Base-by-base conservation (phyloP, 345 rosid species). In the Turritis glabra region DNA sequence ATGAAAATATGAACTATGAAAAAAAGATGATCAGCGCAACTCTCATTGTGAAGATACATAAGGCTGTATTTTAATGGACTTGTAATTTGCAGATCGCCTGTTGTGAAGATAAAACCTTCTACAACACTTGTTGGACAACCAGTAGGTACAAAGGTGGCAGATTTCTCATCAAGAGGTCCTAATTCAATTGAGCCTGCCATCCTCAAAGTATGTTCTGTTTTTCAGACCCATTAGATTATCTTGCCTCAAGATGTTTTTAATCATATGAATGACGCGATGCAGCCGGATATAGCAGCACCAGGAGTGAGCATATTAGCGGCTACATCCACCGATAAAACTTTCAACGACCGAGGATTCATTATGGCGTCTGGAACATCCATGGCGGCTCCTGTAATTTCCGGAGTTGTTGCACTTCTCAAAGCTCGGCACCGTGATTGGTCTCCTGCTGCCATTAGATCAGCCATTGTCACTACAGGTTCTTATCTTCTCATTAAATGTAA, bases 221-320 rank as follows among this genome's bases (percentile, higher is more conserved):
- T 18, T 9, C 5, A 32, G 58, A 33, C 32, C 0, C 0, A 12
- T 67, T 5, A 7, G 1, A 25, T 10, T 38, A 7, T 25, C 15
- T 54, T 33, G 38, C 5, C 14, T 33, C 32, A 56, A 22, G 14
- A 7, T 25, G 14, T 33, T 23, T 5, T 2, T 5, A 13, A 27
- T 62, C 10, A 35, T 57, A 57, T 52, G 61, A 33, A 30, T 32
- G 15, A 17, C 0, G 2, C 2, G 44, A 51, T n/a, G 46, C 69
- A 84, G 86, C 88, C 84, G 0, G 86, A 80, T 64, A 77, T 85
- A 27, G 80, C 83, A 21, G 85, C 83, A 27, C 88, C 85, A 0
- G 85, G 85, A n/a, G 85, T 78, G 7, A 76, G 69, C 43, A 73
- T 82, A 57, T 58, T 84, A 2, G 85, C 83, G 3, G 84, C 83